Base-by-base conservation (phyloP, 768 basidiomycete genomes). In the Leccinum barrowsii region DNA sequence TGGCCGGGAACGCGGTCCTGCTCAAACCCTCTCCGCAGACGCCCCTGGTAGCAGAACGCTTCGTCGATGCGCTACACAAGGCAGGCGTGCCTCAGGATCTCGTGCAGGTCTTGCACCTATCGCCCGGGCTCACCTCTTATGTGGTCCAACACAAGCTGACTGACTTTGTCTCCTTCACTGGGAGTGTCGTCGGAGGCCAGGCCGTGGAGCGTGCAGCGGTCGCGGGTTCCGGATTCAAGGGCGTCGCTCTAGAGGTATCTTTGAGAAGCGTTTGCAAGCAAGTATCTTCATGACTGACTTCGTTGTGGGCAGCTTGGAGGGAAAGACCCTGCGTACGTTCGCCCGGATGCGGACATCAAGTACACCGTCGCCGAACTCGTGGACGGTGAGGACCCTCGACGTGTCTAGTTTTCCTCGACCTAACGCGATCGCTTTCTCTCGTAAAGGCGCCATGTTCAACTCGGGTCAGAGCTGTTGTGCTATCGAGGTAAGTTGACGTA, bases 1-100 rank as follows among this genome's bases (percentile, higher is more conserved):
- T 98, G 28, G 85, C 95, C 5, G 91, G 97, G 30, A 98, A 99
- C 70, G 75, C 91, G 0, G 90, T 98, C 11, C 71, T 99, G 50
- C 77, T 98, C 69, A 99, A 98, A 72, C 96, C 97, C 0, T 96
- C 94, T 2, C 97, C 97, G 0, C 97, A 99, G 69, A 98, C 95
- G 0, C 96, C 97, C 5, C 77, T 93, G 48, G 85, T 87, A 0
- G 94, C 90, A 3, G 93, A 97, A 69, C 83, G 91, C 5, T 82
- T 98, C 62, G 81, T 82, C 1, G 69, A 77, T 13, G 87, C 90
- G 0, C 80, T 94, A 35, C 74, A 74, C n/a, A 75, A 77, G 2
- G 94, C 93, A 0, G 93, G 94, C 11, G 82, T 97, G 0, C 94
- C 95, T 0, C 63, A 79, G 48, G 81, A 86, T 56, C 78, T 91